Percentiles rank a stretch among this genome's conserved stretches.
Evolutionary conservation across 768 basidiomycete genomes (phyloP).

Genomic region (Termitomyces sp.): DNA sequence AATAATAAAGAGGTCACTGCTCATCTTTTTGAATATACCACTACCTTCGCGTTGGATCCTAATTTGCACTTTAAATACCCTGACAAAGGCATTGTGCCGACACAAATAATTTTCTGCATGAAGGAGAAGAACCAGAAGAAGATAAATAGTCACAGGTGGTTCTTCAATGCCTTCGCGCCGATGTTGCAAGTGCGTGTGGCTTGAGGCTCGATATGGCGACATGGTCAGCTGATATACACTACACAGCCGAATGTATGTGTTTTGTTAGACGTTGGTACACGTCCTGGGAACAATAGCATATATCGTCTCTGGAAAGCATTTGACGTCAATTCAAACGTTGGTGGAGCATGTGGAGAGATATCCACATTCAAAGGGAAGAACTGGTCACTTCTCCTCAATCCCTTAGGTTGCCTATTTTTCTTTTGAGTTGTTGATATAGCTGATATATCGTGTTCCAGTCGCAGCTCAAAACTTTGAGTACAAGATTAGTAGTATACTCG

Average conservation of each 20-base stretch:
- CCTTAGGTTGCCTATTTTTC: conserved; percentile 54
- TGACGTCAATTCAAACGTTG: conserved; percentile 87
- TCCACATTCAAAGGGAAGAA: conserved; percentile 87
- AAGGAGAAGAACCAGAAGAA: conserved; percentile 97
- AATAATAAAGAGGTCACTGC: conserved; percentile 59
- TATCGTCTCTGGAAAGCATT: conserved; percentile 97
- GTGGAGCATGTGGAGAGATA: conserved; percentile 96
- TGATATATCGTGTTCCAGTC: conserved; percentile 34
- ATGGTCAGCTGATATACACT: not conserved
- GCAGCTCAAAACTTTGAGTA: conserved; percentile 97
- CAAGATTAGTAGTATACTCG: conserved; percentile 85
- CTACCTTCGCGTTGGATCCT: conserved; percentile 73
- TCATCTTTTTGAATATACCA: conserved; percentile 79
- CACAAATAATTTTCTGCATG: conserved; percentile 89
- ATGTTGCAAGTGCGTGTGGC: conserved; percentile 62
- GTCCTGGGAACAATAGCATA: conserved; percentile 81
- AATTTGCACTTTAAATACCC: conserved; percentile 82
- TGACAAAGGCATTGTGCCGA: conserved; percentile 90
- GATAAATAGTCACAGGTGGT: conserved; percentile 96
- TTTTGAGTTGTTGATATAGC: not conserved
- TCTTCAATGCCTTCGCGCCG: conserved; percentile 89
- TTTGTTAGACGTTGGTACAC: conserved; percentile 90
- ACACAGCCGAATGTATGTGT: conserved; percentile 87
- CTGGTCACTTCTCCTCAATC: conserved; percentile 79
- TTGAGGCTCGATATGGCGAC: not conserved